Conservation (phyloP, 148 eudicot genomes). For the Gaultheria prostrata region DNA sequence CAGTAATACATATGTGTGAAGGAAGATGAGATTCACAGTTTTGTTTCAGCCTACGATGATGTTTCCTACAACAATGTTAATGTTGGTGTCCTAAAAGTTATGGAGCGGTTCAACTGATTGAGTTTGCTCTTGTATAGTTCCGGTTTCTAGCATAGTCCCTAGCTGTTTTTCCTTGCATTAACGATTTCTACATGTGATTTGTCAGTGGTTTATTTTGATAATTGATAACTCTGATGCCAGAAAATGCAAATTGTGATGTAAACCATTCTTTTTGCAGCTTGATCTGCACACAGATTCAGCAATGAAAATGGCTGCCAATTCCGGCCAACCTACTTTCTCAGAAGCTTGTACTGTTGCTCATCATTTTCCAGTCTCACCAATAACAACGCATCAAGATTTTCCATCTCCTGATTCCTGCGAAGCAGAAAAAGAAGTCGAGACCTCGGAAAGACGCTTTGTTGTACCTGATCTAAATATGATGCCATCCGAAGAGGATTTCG, state of each 20-base stretch:
- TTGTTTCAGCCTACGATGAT: background rate
- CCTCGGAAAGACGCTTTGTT: conserved; percentile 31
- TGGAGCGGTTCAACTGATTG: background rate
- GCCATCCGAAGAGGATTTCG: conserved; percentile 43
- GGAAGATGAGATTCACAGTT: background rate
- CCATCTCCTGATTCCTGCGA: conserved; percentile 9
- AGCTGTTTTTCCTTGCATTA: background rate
- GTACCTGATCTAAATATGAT: conserved; percentile 67
- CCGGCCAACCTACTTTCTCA: conserved; percentile 11
- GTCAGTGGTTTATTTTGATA: background rate
- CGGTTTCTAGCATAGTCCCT: background rate
- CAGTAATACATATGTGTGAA: background rate
- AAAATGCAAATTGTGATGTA: background rate
- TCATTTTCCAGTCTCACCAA: conserved; percentile 24
- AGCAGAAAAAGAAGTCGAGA: conserved; percentile 14
- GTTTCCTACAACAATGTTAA: background rate
- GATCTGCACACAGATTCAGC: conserved; percentile 36
- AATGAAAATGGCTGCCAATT: background rate
- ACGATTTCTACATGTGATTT: background rate
- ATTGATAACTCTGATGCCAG: background rate
- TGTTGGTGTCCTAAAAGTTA: background rate
- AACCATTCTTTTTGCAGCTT: conserved; percentile 37
- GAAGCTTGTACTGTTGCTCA: conserved; percentile 22
- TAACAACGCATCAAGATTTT: conserved; percentile 11
- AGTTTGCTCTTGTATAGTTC: background rate